Conservation (phyloP, 139 green algal species). For the Chlorokybus atmophyticus region DNA sequence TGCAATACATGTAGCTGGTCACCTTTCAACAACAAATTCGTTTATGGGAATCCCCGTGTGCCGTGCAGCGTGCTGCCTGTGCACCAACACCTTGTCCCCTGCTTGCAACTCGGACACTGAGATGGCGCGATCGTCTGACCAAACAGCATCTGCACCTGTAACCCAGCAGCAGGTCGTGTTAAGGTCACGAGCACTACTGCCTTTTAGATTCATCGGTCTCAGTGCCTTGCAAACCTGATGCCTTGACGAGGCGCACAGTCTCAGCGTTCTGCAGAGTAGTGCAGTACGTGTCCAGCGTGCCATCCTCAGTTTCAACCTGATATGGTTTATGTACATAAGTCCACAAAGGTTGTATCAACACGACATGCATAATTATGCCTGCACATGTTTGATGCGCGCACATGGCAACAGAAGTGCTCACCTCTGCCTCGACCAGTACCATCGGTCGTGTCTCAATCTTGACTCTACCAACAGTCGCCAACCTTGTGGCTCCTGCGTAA, state of each 20-base stretch:
- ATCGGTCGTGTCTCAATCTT: conserved; percentile 45
- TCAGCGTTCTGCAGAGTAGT: conserved; percentile 74
- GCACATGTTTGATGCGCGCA: background rate
- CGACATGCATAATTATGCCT: background rate
- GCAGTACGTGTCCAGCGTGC: conserved; percentile 3
- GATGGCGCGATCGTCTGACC: conserved; percentile 29
- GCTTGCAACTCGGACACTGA: conserved; percentile 50
- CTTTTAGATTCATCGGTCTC: background rate
- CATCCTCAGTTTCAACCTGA: background rate
- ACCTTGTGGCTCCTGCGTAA: conserved; percentile 29
- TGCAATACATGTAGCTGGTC: too few relatives aligned
- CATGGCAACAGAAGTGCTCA: background rate
- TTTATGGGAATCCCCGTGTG: conserved; percentile 5
- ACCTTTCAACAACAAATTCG: conserved; percentile 4
- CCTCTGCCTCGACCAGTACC: conserved; percentile 35
- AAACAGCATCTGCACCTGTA: conserved; percentile 1
- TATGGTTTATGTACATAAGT: background rate
- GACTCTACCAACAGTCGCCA: conserved; percentile 53
- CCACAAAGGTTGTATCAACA: background rate
- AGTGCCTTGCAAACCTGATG: background rate
- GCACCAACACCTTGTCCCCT: conserved; percentile 42
- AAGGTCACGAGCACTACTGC: background rate
- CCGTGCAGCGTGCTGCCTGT: background rate
- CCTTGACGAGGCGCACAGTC: conserved; percentile 68
- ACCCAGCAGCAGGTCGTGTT: background rate